These are phyloP conservation scores for Durio zibethinus DNA, from an alignment of 345 rosid species.

Conservation along the genomic window DNA sequence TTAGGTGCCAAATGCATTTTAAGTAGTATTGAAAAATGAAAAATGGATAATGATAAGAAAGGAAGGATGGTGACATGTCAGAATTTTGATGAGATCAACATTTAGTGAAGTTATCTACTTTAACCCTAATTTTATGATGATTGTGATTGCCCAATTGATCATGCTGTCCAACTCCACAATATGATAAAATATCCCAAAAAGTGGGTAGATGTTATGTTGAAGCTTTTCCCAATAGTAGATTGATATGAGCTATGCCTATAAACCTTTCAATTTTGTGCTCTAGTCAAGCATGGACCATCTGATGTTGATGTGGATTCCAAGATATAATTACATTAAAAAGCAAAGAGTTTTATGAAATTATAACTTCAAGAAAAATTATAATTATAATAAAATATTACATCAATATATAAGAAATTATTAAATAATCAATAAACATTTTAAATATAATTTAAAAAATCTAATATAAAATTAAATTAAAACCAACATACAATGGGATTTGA, in stretches of 20 bases:
- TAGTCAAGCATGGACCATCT: background rate
- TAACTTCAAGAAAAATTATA: no score
- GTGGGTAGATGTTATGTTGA: background rate
- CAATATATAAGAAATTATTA: no score
- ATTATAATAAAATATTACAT: no score
- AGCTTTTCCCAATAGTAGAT: background rate
- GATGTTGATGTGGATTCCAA: background rate
- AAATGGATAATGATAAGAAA: no score
- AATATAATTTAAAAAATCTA: no score
- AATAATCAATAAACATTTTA: no score
- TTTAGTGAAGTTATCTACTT: background rate
- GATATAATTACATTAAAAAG: no score
- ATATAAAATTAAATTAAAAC: no score
- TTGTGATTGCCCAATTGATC: background rate
- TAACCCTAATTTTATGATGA: background rate
- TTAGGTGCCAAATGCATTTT: no score
- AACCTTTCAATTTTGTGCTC: background rate
- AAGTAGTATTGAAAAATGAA: no score
- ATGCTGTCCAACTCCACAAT: background rate
- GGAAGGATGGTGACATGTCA: background rate
- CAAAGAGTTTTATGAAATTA: no score
- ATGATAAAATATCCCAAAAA: background rate
- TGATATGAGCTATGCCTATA: background rate
- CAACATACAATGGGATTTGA: no score
- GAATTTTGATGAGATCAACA: background rate